Conservation (phyloP, 1,284 basidiomycete species). For the Trichosporon inkin region DNA sequence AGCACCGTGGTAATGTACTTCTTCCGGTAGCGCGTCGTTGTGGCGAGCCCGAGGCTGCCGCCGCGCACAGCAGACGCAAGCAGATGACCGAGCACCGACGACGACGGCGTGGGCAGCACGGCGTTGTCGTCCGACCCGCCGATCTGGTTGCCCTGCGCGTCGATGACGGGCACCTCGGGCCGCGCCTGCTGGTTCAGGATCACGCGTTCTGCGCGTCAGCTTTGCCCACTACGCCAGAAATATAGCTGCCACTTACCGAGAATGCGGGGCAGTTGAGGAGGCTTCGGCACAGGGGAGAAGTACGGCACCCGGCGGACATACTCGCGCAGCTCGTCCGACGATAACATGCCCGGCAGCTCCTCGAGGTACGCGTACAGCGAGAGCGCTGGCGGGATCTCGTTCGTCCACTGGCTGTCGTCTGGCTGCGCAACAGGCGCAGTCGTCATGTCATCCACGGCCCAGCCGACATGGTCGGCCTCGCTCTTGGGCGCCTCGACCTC, state of each 20-base stretch:
- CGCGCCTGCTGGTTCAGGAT: slow-evolving; percentile 68
- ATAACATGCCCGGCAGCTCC: slow-evolving; percentile 58
- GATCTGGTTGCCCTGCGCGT: slow-evolving; percentile 23
- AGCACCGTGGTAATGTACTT: slow-evolving; percentile 74
- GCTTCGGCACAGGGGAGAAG: slow-evolving; percentile 60
- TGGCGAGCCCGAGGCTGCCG: slow-evolving; percentile 88
- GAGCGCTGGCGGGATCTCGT: slow-evolving; percentile 67
- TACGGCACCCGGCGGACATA: slow-evolving; percentile 46
- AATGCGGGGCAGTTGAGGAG: slow-evolving; percentile 81
- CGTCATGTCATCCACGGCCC: slow-evolving; percentile 41
- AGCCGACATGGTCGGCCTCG: slow-evolving; percentile 48
- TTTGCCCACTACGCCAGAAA: background rate
- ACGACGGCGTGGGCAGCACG: slow-evolving; percentile 65
- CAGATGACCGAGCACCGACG: slow-evolving; percentile 91
- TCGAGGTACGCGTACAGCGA: slow-evolving; percentile 76
- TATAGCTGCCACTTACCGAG: slow-evolving; percentile 60
- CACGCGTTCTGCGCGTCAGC: slow-evolving; percentile 54
- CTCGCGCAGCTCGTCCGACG: slow-evolving; percentile 20
- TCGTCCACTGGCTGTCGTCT: slow-evolving; percentile 62
- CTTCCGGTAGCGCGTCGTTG: slow-evolving; percentile 85
- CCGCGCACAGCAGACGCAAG: slow-evolving; percentile 81
- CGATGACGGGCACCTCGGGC: slow-evolving; percentile 26
- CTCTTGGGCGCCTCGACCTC: slow-evolving; percentile 52
- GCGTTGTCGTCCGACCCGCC: slow-evolving; percentile 72
- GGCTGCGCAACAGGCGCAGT: slow-evolving; percentile 44